Evolutionary conservation across 2,329 filamentous ascomycete genomes (phyloP).

Genomic region (Phyllosticta citribraziliensis): DNA sequence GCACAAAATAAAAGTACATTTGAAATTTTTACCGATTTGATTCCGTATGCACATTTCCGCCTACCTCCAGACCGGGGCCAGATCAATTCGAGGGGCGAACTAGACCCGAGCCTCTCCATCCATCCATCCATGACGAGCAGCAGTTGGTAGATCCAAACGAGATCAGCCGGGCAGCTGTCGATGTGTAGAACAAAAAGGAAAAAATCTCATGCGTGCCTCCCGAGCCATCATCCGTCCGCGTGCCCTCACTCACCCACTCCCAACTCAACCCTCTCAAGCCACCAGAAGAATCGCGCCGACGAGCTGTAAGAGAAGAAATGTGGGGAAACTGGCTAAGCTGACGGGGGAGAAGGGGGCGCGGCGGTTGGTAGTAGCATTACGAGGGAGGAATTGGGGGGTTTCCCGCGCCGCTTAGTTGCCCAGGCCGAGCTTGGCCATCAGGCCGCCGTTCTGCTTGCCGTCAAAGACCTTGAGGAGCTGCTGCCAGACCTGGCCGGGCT

Average conservation of each 20-base stretch:
- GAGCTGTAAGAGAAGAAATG: neutral
- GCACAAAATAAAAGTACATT: neutral
- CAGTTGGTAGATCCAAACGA: slow-evolving; percentile 4
- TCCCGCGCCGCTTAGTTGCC: slow-evolving; percentile 32
- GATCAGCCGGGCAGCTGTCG: slow-evolving; percentile 14
- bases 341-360: neutral
- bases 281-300: neutral
- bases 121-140: slow-evolving; percentile 2
- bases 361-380: neutral
- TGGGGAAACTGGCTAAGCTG: neutral
- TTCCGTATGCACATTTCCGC: neutral
- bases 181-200: slow-evolving; percentile 13
- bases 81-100: neutral
- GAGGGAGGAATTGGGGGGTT: neutral
- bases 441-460: slow-evolving; percentile 42
- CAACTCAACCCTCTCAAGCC: neutral
- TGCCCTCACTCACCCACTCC: neutral
- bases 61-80: neutral
- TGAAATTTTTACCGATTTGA: neutral
- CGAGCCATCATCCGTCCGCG: neutral
- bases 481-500: slow-evolving; percentile 93
- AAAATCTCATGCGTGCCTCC: neutral
- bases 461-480: slow-evolving; percentile 78
- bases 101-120: neutral
- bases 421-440: slow-evolving; percentile 45